These are phyloP conservation scores for Coemansia sp. DNA, from an alignment of 192 early-diverging fungal species.

Conservation along the genomic window DNA sequence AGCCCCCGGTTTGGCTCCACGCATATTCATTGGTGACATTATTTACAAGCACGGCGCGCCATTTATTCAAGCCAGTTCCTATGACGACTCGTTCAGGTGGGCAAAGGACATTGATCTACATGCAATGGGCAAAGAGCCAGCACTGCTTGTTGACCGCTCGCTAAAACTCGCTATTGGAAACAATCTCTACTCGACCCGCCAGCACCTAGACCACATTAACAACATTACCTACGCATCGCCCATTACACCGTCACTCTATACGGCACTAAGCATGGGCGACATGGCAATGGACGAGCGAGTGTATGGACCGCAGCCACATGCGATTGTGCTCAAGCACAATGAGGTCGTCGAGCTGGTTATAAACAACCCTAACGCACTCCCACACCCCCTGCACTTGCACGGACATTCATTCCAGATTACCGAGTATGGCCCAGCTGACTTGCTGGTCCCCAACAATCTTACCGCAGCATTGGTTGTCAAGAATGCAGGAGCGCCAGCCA, in stretches of 20 bases:
- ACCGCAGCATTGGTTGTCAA: slow-evolving; percentile 4
- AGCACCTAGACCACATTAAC: slow-evolving; percentile 74
- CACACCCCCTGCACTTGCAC: slow-evolving; percentile 81
- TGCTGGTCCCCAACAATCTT: slow-evolving; percentile 28
- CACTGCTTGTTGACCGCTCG: slow-evolving; percentile 49
- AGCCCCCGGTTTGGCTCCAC: slow-evolving; percentile 45
- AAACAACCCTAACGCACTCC: slow-evolving; percentile 65
- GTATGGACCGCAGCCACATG: slow-evolving; percentile 63
- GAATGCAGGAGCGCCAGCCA: slow-evolving; percentile 5
- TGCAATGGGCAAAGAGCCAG: slow-evolving; percentile 50
- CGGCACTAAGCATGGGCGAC: slow-evolving; percentile 60
- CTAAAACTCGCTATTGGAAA: slow-evolving; percentile 55
- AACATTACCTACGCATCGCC: slow-evolving; percentile 62
- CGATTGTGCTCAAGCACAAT: slow-evolving; percentile 60
- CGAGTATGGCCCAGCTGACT: slow-evolving; percentile 51
- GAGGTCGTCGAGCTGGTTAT: slow-evolving; percentile 66
- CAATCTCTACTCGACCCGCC: slow-evolving; percentile 59
- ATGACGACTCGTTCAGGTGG: background rate
- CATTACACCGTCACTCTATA: slow-evolving; percentile 62
- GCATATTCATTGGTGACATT: slow-evolving; percentile 55
- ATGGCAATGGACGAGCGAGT: slow-evolving; percentile 52
- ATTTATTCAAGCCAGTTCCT: slow-evolving; percentile 13
- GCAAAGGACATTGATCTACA: slow-evolving; percentile 49
- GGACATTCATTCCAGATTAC: slow-evolving; percentile 78
- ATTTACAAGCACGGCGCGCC: slow-evolving; percentile 59